Conservation (phyloP, 139 green algal species). For the Chlamydomonas sphaeroides region DNA sequence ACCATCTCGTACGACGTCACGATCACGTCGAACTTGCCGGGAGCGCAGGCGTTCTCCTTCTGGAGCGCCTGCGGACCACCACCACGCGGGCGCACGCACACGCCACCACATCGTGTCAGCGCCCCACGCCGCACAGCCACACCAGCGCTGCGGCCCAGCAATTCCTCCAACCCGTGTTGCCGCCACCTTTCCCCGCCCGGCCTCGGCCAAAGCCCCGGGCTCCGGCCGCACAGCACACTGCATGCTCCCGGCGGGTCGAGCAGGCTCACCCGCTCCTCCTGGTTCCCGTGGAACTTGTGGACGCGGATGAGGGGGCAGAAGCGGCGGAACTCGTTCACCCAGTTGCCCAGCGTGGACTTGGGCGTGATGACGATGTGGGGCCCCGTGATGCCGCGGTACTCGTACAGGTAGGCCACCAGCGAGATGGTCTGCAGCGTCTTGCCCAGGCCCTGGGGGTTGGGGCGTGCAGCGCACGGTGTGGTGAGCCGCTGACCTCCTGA, state of each 20-base stretch:
- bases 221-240: too few species aligned
- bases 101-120: too few species aligned
- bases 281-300: constrained; percentile 97
- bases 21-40: constrained; percentile 94
- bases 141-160: too few species aligned
- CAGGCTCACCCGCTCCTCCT: constrained; percentile 87
- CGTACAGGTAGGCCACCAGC: constrained; percentile 94
- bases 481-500: too few species aligned
- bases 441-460: constrained; percentile 88
- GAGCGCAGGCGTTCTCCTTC: constrained; percentile 68
- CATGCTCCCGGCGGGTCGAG: too few species aligned
- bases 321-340: constrained; percentile 97
- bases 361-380: constrained; percentile 98
- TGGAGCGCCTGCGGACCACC: constrained; percentile 63
- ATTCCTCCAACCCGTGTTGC: too few species aligned
- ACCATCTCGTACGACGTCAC: constrained; percentile 99
- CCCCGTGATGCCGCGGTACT: constrained; percentile 96
- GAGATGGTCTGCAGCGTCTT: constrained; percentile 99
- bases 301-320: constrained; percentile 92
- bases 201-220: too few species aligned
- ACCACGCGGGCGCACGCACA: too few species aligned
- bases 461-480: too few species aligned
- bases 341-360: constrained; percentile 99
- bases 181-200: too few species aligned
- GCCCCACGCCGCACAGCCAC: too few species aligned